Evolutionary conservation across 495 filamentous ascomycete genomes (phyloP).

Genomic region (Podospora pseudoanserina): DNA sequence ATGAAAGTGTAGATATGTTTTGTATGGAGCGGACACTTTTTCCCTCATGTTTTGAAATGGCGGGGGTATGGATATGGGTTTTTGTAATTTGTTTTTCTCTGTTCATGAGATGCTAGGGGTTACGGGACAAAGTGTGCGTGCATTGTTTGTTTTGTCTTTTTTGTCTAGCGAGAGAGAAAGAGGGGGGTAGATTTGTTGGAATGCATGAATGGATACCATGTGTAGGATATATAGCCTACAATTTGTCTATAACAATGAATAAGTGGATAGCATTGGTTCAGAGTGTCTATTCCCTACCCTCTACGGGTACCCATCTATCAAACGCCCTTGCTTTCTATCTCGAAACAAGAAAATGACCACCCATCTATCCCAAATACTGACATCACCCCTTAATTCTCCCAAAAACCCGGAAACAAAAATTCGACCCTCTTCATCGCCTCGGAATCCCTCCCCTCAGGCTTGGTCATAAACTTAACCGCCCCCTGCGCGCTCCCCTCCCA

Average conservation of each 20-base stretch:
- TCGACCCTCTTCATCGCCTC: conserved; percentile 66
- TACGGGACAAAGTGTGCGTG: background rate
- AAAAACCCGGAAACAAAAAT: conserved; percentile 72
- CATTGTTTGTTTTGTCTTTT: background rate
- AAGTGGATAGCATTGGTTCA: background rate
- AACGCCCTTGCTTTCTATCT: background rate
- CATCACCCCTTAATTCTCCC: conserved; percentile 29
- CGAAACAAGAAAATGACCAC: too few relatives aligned
- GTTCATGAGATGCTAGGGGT: too few relatives aligned
- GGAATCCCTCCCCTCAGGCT: conserved; percentile 56
- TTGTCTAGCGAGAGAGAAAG: background rate
- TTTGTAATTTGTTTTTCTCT: too few relatives aligned
- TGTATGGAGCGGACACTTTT: too few relatives aligned
- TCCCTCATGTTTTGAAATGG: too few relatives aligned
- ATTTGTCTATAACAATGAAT: background rate
- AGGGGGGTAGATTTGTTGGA: background rate
- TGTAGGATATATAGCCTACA: background rate
- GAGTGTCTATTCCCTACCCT: background rate
- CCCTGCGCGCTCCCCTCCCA: conserved; percentile 60
- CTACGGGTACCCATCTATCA: background rate
- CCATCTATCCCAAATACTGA: too few relatives aligned
- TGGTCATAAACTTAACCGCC: conserved; percentile 70
- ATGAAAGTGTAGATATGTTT: too few relatives aligned
- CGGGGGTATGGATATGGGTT: too few relatives aligned
- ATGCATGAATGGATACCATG: background rate